Conservation (phyloP, 2,329 filamentous ascomycete species). For the Exophiala phaeomuriformis region DNA sequence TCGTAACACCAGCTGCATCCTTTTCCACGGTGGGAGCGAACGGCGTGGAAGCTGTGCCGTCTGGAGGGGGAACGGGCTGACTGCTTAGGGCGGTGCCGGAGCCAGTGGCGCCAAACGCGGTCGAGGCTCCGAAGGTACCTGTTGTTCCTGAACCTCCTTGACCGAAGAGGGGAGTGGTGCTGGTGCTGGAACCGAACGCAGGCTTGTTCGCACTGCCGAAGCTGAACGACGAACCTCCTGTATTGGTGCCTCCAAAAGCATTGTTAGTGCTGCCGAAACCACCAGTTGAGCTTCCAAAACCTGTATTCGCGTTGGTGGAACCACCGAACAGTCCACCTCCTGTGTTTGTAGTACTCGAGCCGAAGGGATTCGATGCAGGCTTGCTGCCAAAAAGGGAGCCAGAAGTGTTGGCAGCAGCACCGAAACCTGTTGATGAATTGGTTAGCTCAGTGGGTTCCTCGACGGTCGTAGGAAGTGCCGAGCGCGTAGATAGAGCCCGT, state of each 20-base stretch:
- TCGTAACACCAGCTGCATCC: slow-evolving; percentile 34
- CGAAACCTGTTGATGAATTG: slow-evolving; percentile 14
- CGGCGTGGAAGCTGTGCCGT: slow-evolving; percentile 42
- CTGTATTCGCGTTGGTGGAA: slow-evolving; percentile 16
- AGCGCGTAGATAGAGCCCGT: neutral
- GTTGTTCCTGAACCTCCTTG: slow-evolving; percentile 26
- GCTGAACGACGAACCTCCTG: slow-evolving; percentile 27
- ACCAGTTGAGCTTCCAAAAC: slow-evolving; percentile 21
- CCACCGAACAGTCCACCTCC: slow-evolving; percentile 24
- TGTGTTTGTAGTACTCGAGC: slow-evolving; percentile 21
- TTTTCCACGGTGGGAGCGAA: slow-evolving; percentile 43
- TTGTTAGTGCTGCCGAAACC: slow-evolving; percentile 22
- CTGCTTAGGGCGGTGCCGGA: slow-evolving; percentile 39
- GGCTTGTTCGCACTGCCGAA: slow-evolving; percentile 44
- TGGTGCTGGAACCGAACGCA: slow-evolving; percentile 40
- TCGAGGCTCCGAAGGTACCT: slow-evolving; percentile 34
- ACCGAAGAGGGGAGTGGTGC: slow-evolving; percentile 23
- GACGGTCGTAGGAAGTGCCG: neutral
- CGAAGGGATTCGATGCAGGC: slow-evolving; percentile 22
- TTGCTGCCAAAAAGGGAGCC: slow-evolving; percentile 25
- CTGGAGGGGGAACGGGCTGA: slow-evolving; percentile 34
- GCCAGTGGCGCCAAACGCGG: slow-evolving; percentile 32
- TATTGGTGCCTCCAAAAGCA: slow-evolving; percentile 27
- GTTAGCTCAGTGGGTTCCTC: slow-evolving; percentile 7
- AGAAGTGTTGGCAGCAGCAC: slow-evolving; percentile 14